phyloP scores from a whole-genome alignment of 1,139 yeast species.

The Diutina scorzettiae region DNA sequence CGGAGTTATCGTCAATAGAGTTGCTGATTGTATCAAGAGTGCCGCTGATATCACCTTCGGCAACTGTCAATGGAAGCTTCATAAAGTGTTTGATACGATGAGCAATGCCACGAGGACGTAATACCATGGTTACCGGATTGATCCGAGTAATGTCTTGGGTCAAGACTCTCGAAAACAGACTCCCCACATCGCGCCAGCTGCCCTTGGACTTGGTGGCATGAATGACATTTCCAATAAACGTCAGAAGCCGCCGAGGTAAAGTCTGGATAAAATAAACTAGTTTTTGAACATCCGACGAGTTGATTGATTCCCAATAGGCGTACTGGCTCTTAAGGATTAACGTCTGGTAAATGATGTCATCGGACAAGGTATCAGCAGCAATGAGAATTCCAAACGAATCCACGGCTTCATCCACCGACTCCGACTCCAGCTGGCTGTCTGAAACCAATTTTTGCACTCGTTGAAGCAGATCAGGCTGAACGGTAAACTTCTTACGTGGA shows the following conservation, averaged over 20 bases:
- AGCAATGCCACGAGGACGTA: not conserved
- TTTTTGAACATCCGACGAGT: not conserved
- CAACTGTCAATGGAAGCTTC: not conserved
- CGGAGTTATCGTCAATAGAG: not conserved
- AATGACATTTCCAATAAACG: not conserved
- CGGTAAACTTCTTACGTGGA: not conserved
- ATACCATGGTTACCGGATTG: not conserved
- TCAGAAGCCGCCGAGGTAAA: not conserved
- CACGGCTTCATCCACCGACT: not conserved
- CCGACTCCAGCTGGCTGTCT: not conserved
- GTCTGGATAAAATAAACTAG: not conserved
- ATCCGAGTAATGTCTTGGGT: not conserved
- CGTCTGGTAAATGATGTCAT: not conserved
- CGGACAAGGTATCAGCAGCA: not conserved
- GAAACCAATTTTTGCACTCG: not conserved
- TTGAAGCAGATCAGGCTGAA: not conserved
- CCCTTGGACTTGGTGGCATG: not conserved
- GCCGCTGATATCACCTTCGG: not conserved
- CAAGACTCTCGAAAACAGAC: not conserved
- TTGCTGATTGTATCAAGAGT: not conserved
- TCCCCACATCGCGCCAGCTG: not conserved
- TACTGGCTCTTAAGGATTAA: not conserved
- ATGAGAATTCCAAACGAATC: not conserved
- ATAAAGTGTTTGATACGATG: not conserved
- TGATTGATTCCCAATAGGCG: constrained; percentile 1